Evolutionary conservation across 345 rosid species (phyloP).

Genomic region (Dimocarpus longan): DNA sequence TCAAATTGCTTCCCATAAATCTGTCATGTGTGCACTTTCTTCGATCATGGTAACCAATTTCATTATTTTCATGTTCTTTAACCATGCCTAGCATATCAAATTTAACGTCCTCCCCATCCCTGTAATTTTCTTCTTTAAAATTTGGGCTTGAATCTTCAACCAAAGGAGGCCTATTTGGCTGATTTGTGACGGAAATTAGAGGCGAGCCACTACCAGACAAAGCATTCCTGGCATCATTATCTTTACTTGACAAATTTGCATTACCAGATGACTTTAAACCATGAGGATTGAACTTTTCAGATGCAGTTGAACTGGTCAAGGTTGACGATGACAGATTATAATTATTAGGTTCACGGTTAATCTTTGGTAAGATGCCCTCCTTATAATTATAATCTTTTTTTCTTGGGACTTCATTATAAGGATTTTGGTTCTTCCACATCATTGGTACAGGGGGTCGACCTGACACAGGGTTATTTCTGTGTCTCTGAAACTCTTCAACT

Average conservation of each 20-base stretch:
- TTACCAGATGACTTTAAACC: constrained; percentile 43
- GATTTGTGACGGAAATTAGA: constrained; percentile 43
- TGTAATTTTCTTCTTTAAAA: constrained; percentile 39
- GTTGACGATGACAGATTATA: constrained; percentile 52
- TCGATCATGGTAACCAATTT: constrained; percentile 47
- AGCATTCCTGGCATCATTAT: constrained; percentile 42
- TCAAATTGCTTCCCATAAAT: constrained; percentile 51
- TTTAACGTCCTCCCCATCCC: constrained; percentile 39
- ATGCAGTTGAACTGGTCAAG: constrained; percentile 47
- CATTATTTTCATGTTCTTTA: constrained; percentile 44
- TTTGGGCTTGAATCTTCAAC: constrained; percentile 40
- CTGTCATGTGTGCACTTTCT: constrained; percentile 60
- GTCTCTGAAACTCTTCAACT: constrained; percentile 59
- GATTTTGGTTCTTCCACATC: constrained; percentile 81
- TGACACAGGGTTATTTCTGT: constrained; percentile 50
- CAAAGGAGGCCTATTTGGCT: constrained; percentile 31
- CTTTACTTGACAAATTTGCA: constrained; percentile 41
- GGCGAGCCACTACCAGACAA: constrained; percentile 40
- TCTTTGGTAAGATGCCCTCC: constrained; percentile 71
- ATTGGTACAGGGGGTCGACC: constrained; percentile 77
- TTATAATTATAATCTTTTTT: constrained; percentile 68
- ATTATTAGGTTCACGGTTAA: constrained; percentile 68
- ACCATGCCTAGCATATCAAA: constrained; percentile 27
- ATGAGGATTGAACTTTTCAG: constrained; percentile 46
- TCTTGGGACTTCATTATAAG: constrained; percentile 80